These are phyloP conservation scores for Didymella pinodella DNA, from an alignment of 2,329 filamentous ascomycete species.

Conservation along the genomic window DNA sequence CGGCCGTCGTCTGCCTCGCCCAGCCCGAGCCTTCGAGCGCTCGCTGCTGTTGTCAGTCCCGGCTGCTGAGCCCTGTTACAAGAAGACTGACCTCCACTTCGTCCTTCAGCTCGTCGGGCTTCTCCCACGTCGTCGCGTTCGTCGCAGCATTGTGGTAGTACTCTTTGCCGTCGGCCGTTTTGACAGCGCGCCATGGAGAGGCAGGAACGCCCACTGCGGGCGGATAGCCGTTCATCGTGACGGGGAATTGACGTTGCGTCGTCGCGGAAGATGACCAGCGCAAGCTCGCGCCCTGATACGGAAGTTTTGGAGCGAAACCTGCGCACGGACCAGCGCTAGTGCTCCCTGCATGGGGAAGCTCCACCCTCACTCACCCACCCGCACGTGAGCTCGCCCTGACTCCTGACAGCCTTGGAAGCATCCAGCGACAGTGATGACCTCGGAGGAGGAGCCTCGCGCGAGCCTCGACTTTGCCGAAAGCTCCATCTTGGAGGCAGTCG, in stretches of 20 bases:
- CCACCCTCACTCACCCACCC: conserved; percentile 17
- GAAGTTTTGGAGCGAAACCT: conserved; percentile 15
- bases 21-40: conserved; percentile 84
- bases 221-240: conserved; percentile 66
- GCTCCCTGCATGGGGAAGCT: conserved; percentile 12
- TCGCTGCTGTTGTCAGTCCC: conserved; percentile 62
- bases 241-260: conserved; percentile 3
- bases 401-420: background rate
- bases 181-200: conserved; percentile 78
- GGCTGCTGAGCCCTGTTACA: background rate
- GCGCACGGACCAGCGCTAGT: conserved; percentile 13
- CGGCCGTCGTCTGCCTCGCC: conserved; percentile 89
- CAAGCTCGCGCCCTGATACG: background rate
- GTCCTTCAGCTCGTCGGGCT: conserved; percentile 88
- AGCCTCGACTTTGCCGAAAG: conserved; percentile 51
- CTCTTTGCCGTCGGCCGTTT: conserved; percentile 78
- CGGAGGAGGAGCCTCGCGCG: conserved; percentile 36
- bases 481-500: conserved; percentile 50
- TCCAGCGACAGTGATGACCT: conserved; percentile 12
- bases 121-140: conserved; percentile 91
- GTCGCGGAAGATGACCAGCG: background rate
- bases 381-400: conserved; percentile 28
- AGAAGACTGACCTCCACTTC: conserved; percentile 71
- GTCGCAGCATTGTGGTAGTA: conserved; percentile 93
- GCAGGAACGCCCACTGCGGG: conserved; percentile 55